Evolutionary conservation across 2,329 filamentous ascomycete species (phyloP), one percentile per base, ranked within the genome.

Genomic region (Rutstroemia sp.): DNA sequence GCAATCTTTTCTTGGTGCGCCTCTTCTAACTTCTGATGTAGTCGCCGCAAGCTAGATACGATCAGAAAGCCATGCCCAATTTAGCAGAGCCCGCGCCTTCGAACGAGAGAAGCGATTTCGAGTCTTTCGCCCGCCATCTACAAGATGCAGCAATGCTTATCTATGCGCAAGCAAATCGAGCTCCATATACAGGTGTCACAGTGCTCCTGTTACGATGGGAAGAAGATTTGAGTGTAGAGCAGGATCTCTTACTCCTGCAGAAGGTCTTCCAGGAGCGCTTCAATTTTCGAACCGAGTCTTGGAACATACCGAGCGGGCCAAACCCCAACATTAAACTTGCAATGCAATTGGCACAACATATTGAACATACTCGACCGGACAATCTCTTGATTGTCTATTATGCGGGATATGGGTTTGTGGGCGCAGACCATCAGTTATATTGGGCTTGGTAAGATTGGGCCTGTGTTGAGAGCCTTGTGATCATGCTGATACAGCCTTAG

Each of bases 131-230:
- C 58, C 78, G 82, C 48, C 83, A 86, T 71, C 76, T 86, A 46
- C 83, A 86, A 67, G 83, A 86, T 76, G 83, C 82, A 50, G 82
- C 83, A 61, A 84, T 85, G 78, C 74, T 84, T 65, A 84, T 86
- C 62, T 81, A 84, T 67, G 77, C 80, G 60, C 82, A 85, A 70
- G 80, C 80, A 47, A 79, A 84, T 65, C 77, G 76, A 57, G 75
- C 76, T 3, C 77, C 77, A 23, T 84, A 86, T 62, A 76, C 73
- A 18, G 77, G 76, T 56, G 81, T 82, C 14, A 84, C 81, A 4
- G 82, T 83, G 10, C 70, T 86, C 37, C 70, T 86, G 49, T 63
- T 86, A 58, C 75, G 79, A 55, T 86, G 83, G 83, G 80, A 85
- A 61, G 81, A 83, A 54, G 81, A 86, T 62, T 70, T 70, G 44